Base-by-base conservation (phyloP, 192 early-diverging fungal genomes). In the Pilaira anomala region DNA sequence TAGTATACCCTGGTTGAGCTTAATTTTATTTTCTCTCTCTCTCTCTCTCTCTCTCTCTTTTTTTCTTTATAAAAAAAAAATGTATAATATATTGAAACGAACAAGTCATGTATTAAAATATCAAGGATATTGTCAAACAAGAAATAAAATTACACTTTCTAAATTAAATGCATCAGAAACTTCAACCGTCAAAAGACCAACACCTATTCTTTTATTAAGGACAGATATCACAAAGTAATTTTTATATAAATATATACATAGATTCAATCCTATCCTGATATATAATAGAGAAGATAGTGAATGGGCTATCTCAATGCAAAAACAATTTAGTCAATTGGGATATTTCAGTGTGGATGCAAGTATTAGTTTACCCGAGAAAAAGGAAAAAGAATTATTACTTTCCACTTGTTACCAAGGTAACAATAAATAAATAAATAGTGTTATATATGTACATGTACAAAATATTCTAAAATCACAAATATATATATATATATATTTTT, bases 381-480 rank as follows among this genome's bases (percentile, higher is more conserved):
- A 55, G 16, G 30, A 55, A n/a, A n/a, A n/a, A 3, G 28, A 30
- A 21, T 18, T 36, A 19, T 12, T 55, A 36, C 19, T 55, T 36
- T 14, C 29, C 29, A 55, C 29, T 19, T 55, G 53, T 1, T 55
- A 55, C 30, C 53, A 55, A 55, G 53, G 53, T 55, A 55, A n/a
- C 19, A 9, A 52, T 18, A 53, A 14, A 3, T 29, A 24, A 4
- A 45, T 18, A 45, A 45, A 16, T 16, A 53, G 13, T 19, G 1
- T 7, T 5, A 49, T 9, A 29, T 54, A 7, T 8, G 7, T 18
- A 29, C 12, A n/a, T n/a, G n/a, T n/a, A n/a, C n/a, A n/a, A n/a
- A n/a, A n/a, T n/a, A 3, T 19, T 24, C 21, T 11, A 21, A 24
- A 21, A 22, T 8, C 22, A 24, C 9, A 22, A 49, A 11, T n/a